A percentile compares a stretch with the other conserved stretches of the same genome.
Evolutionary conservation across 352 stramenopile genomes (phyloP).

Genomic region (Ophiocytium majus): DNA sequence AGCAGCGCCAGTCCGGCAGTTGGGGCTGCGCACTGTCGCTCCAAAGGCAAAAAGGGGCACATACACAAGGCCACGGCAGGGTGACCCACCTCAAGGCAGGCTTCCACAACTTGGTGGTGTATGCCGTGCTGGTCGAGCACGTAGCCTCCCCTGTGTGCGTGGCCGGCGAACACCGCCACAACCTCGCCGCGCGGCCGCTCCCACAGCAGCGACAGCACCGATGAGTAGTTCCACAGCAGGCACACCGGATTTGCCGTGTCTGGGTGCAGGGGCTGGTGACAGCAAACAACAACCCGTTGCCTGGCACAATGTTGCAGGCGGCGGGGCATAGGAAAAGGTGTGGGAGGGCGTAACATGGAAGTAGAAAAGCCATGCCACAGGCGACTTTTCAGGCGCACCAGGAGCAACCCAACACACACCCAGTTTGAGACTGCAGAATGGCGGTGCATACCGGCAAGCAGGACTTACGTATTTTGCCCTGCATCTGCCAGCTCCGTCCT

Average conservation of each 20-base stretch:
- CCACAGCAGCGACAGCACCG: slow-evolving; percentile 21
- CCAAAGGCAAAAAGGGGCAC: neutral
- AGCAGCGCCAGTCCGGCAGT: neutral
- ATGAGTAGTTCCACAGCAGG: slow-evolving; percentile 25
- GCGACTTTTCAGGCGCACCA: too few relatives aligned
- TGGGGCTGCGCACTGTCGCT: neutral
- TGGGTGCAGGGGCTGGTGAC: slow-evolving; percentile 22
- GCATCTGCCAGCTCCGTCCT: neutral
- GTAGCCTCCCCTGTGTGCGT: slow-evolving; percentile 24
- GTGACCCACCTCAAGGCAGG: neutral
- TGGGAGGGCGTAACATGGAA: too few relatives aligned
- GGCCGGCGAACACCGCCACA: slow-evolving; percentile 1
- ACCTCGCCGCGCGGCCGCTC: slow-evolving; percentile 23
- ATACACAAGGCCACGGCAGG: neutral
- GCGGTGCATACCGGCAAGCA: too few relatives aligned
- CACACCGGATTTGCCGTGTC: neutral
- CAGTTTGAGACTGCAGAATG: too few relatives aligned
- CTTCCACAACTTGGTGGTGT: slow-evolving; percentile 23
- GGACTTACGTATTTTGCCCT: slow-evolving; percentile 7
- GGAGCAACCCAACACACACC: too few relatives aligned
- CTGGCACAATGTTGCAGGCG: too few relatives aligned
- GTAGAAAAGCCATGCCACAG: too few relatives aligned
- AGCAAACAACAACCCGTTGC: neutral
- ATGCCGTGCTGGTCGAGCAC: neutral
- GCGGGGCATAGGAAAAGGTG: too few relatives aligned